Evolutionary conservation across 352 stramenopile genomes (phyloP).

Genomic region (Phytopythium mirpurense): DNA sequence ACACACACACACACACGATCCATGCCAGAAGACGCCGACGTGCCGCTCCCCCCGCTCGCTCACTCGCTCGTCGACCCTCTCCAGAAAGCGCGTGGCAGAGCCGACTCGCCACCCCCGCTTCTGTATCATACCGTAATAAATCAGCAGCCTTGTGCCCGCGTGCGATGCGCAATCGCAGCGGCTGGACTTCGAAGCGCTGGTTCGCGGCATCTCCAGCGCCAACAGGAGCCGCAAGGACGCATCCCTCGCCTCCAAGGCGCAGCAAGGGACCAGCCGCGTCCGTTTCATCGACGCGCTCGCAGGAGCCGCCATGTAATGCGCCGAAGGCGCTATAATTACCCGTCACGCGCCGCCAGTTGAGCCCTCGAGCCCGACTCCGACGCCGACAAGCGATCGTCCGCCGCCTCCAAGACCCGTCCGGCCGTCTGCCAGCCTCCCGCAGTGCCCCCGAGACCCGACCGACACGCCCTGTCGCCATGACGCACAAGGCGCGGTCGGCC

Average conservation of each 20-base stretch:
- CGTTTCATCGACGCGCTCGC: slow-evolving; percentile 4
- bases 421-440: neutral
- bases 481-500: slow-evolving; percentile 47
- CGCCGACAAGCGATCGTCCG: neutral
- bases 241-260: neutral
- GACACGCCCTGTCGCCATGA: slow-evolving; percentile 16
- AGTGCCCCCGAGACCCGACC: too few relatives aligned
- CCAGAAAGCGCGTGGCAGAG: neutral
- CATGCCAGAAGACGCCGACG: too few relatives aligned
- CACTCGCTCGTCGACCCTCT: neutral
- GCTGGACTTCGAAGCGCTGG: neutral
- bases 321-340: slow-evolving; percentile 1
- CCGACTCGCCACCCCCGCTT: neutral
- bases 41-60: too few relatives aligned
- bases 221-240: neutral
- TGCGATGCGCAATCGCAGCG: neutral
- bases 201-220: too few relatives aligned
- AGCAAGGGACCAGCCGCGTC: neutral
- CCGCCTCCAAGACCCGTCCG: neutral
- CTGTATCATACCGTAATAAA: slow-evolving; percentile 5
- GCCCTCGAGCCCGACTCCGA: neutral
- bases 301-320: too few relatives aligned
- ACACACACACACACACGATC: too few relatives aligned
- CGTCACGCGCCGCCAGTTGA: neutral
- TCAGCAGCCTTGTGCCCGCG: neutral